A percentile compares a stretch with the other conserved stretches of the same genome.
Conservation (phyloP, 192 early-diverging fungal genomes). For the Podila epigama region DNA sequence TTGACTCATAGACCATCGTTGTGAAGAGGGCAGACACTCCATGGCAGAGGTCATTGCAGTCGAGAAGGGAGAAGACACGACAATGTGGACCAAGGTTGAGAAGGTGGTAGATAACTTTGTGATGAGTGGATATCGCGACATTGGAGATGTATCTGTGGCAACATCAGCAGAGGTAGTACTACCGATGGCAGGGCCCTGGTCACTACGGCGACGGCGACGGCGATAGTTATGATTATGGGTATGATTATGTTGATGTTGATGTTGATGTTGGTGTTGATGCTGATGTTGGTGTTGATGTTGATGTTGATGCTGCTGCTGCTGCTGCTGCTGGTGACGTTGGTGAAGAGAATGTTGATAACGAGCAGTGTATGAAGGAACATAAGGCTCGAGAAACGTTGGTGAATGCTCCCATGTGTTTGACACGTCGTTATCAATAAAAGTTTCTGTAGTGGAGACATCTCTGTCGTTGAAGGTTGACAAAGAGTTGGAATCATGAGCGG, state of each 20-base stretch:
- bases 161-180: too few relatives aligned
- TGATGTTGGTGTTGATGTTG: not conserved
- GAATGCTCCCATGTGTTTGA: not conserved
- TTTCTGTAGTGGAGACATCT: not conserved
- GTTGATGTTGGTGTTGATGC: not conserved
- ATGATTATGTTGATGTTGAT: not conserved
- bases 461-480: not conserved
- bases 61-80: not conserved
- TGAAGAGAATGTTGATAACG: not conserved
- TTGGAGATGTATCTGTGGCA: too few relatives aligned
- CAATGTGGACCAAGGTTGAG: not conserved
- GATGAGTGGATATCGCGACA: too few relatives aligned
- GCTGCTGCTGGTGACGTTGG: constrained; percentile 3
- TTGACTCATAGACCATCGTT: constrained; percentile 8
- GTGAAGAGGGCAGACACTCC: not conserved
- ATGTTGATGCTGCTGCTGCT: constrained; percentile 2
- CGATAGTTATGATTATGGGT: too few relatives aligned
- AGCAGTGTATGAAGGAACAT: not conserved
- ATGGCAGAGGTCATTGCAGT: not conserved
- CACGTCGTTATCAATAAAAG: too few relatives aligned
- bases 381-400: not conserved
- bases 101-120: not conserved
- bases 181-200: too few relatives aligned
- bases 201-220: too few relatives aligned
- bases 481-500: not conserved